Evolutionary conservation across 495 filamentous ascomycete genomes (phyloP).

Genomic region (Podospora sp.): DNA sequence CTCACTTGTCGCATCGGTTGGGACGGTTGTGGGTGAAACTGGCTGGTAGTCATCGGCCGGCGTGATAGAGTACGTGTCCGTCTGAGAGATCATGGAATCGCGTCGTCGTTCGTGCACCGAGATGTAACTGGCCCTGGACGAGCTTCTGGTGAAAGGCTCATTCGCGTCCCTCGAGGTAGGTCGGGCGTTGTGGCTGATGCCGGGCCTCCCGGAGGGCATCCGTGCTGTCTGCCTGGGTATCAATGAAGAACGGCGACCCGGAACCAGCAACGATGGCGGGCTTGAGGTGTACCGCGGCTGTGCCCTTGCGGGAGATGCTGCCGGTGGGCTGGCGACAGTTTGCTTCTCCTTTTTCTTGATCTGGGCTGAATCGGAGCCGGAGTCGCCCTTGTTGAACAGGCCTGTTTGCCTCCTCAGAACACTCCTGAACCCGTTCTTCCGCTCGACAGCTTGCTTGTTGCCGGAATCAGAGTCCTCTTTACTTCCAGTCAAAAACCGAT

Average conservation of each 20-base stretch:
- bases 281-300: constrained; percentile 1
- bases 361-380: constrained; percentile 29
- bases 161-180: constrained; percentile 25
- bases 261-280: constrained; percentile 18
- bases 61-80: constrained; percentile 61
- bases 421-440: constrained; percentile 37
- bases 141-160: constrained; percentile 24
- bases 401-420: constrained; percentile 34
- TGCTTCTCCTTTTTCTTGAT: constrained; percentile 29
- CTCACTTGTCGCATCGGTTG: neutral
- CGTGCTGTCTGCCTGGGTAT: constrained; percentile 41
- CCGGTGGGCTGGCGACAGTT: neutral
- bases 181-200: constrained; percentile 27
- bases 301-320: constrained; percentile 10
- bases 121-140: constrained; percentile 52
- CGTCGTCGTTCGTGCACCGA: constrained; percentile 57
- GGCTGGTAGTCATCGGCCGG: constrained; percentile 39
- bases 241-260: constrained; percentile 30
- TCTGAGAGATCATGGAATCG: constrained; percentile 61
- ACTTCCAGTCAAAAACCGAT: constrained; percentile 28
- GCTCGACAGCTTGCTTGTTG: constrained; percentile 29
- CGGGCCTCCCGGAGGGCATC: constrained; percentile 39
- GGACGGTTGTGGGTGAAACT: constrained; percentile 13
- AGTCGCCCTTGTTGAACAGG: constrained; percentile 36
- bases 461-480: constrained; percentile 23